Percentiles rank a stretch among this genome's conserved stretches.
Evolutionary conservation across 1,139 yeast genomes (phyloP).

Genomic region (Geotrichum klebahnii): DNA sequence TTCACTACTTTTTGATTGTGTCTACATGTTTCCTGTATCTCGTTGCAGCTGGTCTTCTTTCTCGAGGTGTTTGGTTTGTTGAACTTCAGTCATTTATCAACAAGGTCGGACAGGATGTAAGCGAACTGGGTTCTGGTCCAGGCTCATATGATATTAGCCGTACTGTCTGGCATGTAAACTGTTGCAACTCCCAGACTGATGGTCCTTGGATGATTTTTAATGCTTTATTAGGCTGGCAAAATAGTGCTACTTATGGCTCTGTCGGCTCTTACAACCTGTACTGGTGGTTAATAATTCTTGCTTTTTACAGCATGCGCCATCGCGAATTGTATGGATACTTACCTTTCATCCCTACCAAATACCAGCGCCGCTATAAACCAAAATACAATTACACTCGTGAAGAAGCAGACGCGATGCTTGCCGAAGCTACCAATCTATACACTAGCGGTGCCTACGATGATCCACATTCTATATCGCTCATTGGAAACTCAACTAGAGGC

Average conservation of each 20-base stretch:
- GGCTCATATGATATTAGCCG: slow-evolving; percentile 82
- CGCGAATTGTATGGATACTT: slow-evolving; percentile 11
- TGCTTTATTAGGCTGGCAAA: slow-evolving; percentile 93
- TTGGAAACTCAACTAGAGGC: neutral
- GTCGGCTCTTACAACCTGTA: slow-evolving; percentile 70
- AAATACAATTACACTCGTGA: slow-evolving; percentile 14
- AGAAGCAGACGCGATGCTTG: slow-evolving; percentile 14
- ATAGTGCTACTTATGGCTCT: slow-evolving; percentile 90
- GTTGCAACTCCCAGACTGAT: slow-evolving; percentile 87
- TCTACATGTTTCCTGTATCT: slow-evolving; percentile 84
- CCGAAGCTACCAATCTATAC: slow-evolving; percentile 16
- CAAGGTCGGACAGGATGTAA: slow-evolving; percentile 80
- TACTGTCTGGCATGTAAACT: slow-evolving; percentile 92
- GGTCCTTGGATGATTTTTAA: slow-evolving; percentile 93
- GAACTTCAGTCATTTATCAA: slow-evolving; percentile 63
- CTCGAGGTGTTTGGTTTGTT: slow-evolving; percentile 87
- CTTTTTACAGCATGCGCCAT: slow-evolving; percentile 38
- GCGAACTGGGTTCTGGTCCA: slow-evolving; percentile 89
- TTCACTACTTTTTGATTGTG: slow-evolving; percentile 72
- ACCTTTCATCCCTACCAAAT: slow-evolving; percentile 13
- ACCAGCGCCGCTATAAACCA: slow-evolving; percentile 9
- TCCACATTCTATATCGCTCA: neutral
- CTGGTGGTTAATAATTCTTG: slow-evolving; percentile 62
- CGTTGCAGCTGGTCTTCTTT: slow-evolving; percentile 84
- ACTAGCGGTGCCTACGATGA: slow-evolving; percentile 1